Percentiles rank a stretch among this genome's conserved stretches.
These are phyloP conservation scores for Trichophyton simii DNA, from an alignment of 2,329 filamentous ascomycete genomes.

Conservation along the genomic window DNA sequence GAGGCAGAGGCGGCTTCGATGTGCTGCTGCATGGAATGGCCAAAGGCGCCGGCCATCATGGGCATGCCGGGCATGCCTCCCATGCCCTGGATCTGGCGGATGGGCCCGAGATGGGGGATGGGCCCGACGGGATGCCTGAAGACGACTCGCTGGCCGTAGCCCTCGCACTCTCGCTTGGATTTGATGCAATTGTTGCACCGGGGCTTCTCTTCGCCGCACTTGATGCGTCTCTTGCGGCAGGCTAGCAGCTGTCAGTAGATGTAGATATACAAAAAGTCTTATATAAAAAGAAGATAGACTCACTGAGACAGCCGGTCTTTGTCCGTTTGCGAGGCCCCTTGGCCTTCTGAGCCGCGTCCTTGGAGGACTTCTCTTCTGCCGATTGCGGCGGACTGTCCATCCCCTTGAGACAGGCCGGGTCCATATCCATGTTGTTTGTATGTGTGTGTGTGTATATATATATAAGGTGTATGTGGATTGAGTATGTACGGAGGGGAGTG, in stretches of 20 bases:
- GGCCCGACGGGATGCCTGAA: conserved; percentile 31
- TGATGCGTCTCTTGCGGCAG: conserved; percentile 88
- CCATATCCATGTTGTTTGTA: conserved; percentile 5
- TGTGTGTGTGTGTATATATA: background rate
- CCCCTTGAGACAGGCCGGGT: background rate
- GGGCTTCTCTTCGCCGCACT: conserved; percentile 72
- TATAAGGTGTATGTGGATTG: background rate
- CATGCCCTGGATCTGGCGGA: conserved; percentile 15
- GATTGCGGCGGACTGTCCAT: conserved; percentile 1
- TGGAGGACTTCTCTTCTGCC: conserved; percentile 7
- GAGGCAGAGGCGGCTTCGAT: conserved; percentile 5
- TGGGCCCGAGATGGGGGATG: conserved; percentile 15
- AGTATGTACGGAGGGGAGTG: background rate
- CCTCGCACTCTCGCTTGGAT: conserved; percentile 35
- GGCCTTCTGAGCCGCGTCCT: conserved; percentile 17
- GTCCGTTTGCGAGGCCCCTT: conserved; percentile 52
- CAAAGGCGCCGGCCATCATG: conserved; percentile 9
- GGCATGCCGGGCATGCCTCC: conserved; percentile 4
- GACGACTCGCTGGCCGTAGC: conserved; percentile 31
- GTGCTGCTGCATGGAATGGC: conserved; percentile 7
- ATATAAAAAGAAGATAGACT: conserved; percentile 24
- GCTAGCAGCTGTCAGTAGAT: conserved; percentile 37
- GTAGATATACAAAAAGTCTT: conserved; percentile 3
- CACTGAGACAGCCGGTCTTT: conserved; percentile 86
- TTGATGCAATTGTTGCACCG: conserved; percentile 37